Evolutionary conservation across 2,329 filamentous ascomycete genomes (phyloP), one percentile per base, ranked within the genome.

Genomic region (Septoria linicola): DNA sequence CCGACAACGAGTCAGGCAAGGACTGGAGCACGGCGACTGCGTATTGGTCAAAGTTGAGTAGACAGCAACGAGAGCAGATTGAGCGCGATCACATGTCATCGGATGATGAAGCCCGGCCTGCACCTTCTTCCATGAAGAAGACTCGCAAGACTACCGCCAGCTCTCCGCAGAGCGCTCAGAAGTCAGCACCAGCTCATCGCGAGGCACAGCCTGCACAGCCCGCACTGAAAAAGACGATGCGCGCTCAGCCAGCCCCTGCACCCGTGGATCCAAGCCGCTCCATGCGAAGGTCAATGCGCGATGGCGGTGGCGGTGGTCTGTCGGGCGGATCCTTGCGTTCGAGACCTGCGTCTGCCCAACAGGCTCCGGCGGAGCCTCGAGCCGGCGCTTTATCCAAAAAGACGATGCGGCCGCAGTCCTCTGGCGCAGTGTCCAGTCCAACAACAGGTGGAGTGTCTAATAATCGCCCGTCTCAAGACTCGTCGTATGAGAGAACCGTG

Each of bases 11-110:
- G 19, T 19, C 46, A 32, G 21, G 41, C 32, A 45, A 14, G 17
- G 80, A 85, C 48, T 89, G 86, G 87, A 81, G 83, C 55, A 76
- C 80, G 46, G 80, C 84, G 13, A 87, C 85, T 61, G 73, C 80
- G 0, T 88, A 85, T 61, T 89, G 86, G 87, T 82, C 78, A 55
- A 80, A 80, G 44, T 68, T 89, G 5, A 83, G 79, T 6, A 73
- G 76, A 1, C 79, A 85, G 25, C 81, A 84, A 63, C 80, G 83
- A 36, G 79, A 79, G 5, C 79, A 83, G 62, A 75, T 85, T 25
- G 81, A 84, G 62, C 72, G 70, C 3, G 81, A 84, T 52, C 66
- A 77, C 41, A 41, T 64, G 17, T 60, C 59, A 19, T 59, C 57
- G 7, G 66, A 68, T 21, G 64, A 66, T 13, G 62, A 66, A 7